These are phyloP conservation scores for Capsicum rhomboideum DNA, from an alignment of 257 asterid genomes.

Conservation along the genomic window DNA sequence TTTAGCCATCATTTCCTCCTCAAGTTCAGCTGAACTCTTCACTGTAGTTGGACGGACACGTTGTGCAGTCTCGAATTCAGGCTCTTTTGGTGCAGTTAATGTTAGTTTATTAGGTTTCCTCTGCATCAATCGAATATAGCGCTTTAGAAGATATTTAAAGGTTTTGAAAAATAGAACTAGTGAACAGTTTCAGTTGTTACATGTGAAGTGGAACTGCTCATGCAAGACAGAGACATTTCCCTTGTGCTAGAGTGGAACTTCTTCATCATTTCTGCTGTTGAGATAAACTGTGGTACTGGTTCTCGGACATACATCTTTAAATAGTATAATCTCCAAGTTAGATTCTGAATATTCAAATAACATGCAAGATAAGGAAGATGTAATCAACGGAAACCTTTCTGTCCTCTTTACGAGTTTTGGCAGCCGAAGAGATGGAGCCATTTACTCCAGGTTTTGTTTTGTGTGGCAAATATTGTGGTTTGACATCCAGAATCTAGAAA, in stretches of 20 bases:
- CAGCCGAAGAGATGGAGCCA: constrained; percentile 32
- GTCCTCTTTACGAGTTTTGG: constrained; percentile 56
- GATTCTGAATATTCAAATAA: background rate
- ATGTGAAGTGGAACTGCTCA: constrained; percentile 37
- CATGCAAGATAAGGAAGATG: background rate
- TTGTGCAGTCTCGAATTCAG: constrained; percentile 87
- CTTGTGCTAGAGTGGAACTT: constrained; percentile 81
- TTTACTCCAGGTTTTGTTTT: constrained; percentile 55
- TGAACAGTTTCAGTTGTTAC: constrained; percentile 17
- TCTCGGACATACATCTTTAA: constrained; percentile 69
- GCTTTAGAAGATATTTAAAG: background rate
- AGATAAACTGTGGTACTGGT: constrained; percentile 66
- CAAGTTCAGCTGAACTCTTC: constrained; percentile 84
- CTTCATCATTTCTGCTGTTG: constrained; percentile 85
- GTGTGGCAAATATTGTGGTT: constrained; percentile 63
- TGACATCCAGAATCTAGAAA: constrained; percentile 65
- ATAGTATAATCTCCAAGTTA: background rate
- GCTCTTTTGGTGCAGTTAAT: constrained; percentile 86
- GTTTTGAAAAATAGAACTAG: background rate
- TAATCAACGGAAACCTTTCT: constrained; percentile 38
- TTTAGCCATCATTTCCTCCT: constrained; percentile 93
- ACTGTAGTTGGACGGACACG: constrained; percentile 59
- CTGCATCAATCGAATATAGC: constrained; percentile 11
- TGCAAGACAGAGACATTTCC: constrained; percentile 37
- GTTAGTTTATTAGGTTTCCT: constrained; percentile 66